Evolutionary conservation across 345 rosid species (phyloP).

Genomic region (Gossypium turneri): DNA sequence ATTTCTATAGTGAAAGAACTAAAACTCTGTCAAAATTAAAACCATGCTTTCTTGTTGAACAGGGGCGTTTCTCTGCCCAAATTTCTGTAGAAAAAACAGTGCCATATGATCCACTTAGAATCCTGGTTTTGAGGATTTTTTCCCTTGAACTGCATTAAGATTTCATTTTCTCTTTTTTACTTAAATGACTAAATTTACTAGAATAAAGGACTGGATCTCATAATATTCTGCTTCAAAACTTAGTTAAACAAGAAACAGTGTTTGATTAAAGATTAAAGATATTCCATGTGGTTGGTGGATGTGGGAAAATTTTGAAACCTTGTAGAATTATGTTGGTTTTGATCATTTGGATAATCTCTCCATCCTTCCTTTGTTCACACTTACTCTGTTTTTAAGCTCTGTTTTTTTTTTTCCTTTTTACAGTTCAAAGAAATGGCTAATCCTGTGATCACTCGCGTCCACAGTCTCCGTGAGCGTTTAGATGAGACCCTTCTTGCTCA

Average conservation of each 20-base stretch:
- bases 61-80: neutral
- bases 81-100: neutral
- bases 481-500: conserved; percentile 53
- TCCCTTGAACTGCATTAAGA: neutral
- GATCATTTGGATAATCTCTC: neutral
- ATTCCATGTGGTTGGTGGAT: conserved; percentile 25
- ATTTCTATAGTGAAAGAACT: neutral
- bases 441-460: conserved; percentile 51
- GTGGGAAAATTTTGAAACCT: conserved; percentile 14
- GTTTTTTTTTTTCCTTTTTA: neutral
- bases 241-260: conserved; percentile 4
- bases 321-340: conserved; percentile 28
- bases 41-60: neutral
- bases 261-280: neutral
- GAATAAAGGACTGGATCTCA: neutral
- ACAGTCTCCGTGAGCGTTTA: conserved; percentile 70
- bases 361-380: neutral
- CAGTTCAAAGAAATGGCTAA: conserved; percentile 44
- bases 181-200: neutral
- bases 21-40: neutral
- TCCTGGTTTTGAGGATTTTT: neutral
- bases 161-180: neutral
- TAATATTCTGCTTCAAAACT: neutral
- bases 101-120: neutral
- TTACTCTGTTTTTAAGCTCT: conserved; percentile 10